Base-by-base conservation (phyloP, 306 rosid genomes). In the Psophocarpus tetragonolobus region DNA sequence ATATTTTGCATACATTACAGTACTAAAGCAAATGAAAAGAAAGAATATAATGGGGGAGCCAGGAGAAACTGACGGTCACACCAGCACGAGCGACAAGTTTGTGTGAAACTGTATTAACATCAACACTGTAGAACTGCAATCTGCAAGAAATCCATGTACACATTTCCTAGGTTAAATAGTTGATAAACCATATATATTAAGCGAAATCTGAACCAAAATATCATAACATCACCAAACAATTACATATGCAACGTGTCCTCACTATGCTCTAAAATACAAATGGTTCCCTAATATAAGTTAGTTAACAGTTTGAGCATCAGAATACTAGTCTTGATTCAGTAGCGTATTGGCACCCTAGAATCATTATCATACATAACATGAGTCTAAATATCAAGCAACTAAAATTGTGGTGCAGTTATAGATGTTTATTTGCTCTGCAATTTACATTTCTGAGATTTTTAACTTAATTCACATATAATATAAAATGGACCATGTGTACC, bases 31-130 rank as follows among this genome's bases (percentile, higher is more conserved):
- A 80, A 51, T 23, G 29, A 78, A 33, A 18, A 20, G 26, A 75
- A 39, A 20, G 71, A 50, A 75, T n/a, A 69, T 36, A 68, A 57
- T 30, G 17, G 58, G 79, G 47, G 77, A 44, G 27, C 60, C 41
- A 63, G 11, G 48, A 84, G 74, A 39, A 68, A 90, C 98, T 92
- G 86, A 94, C 98, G 68, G 96, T 88, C 33, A 94, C 94, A 45
- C 94, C 95, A 41, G 93, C 98, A 17, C 77, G 92, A 65, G 90
- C 79, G 63, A 94, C 92, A 57, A 94, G 95, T 87, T 83, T 92
- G 86, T 89, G 93, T 36, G 92, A 75, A 79, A 92, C 95, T 53
- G 77, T 18, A 82, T 90, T 92, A 68, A 94, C 98, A 73, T 94
- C 93, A 58, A 94, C 83, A 39, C 85, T 56, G 75, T 89, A 89